phyloP scores from a whole-genome alignment of 441 rosid species.

The Pelargonium citronellum region DNA sequence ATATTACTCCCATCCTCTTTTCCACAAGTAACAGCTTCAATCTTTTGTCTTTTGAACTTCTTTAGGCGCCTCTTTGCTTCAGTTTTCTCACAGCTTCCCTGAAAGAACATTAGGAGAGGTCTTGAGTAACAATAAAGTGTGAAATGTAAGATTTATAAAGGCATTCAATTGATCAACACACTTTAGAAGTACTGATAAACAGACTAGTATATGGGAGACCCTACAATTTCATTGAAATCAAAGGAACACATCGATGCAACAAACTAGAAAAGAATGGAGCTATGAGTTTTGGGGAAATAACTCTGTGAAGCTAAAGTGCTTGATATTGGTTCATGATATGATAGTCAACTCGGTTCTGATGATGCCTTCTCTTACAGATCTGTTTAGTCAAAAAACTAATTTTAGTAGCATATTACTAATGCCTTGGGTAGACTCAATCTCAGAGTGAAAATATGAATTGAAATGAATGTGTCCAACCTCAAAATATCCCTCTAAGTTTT shows the following conservation, averaged over 20 bases:
- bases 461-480: too few species aligned
- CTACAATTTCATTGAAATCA: too few species aligned
- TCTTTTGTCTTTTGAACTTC: constrained; percentile 39
- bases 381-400: too few species aligned
- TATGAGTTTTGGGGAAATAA: too few species aligned
- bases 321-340: too few species aligned
- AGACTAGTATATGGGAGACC: background rate
- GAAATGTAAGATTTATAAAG: constrained; percentile 5
- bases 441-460: background rate
- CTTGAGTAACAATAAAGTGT: constrained; percentile 8
- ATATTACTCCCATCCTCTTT: constrained; percentile 21
- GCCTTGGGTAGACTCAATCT: background rate
- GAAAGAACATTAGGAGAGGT: constrained; percentile 17
- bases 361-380: too few species aligned
- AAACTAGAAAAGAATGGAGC: too few species aligned
- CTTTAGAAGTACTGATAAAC: too few species aligned
- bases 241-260: too few species aligned
- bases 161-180: background rate
- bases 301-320: too few species aligned
- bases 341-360: too few species aligned
- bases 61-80: constrained; percentile 22
- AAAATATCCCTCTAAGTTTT: too few species aligned
- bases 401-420: background rate
- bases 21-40: constrained; percentile 13
- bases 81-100: constrained; percentile 28